These are phyloP conservation scores for Crucibulum parvulum DNA, from an alignment of 1,284 basidiomycete genomes.

Conservation along the genomic window DNA sequence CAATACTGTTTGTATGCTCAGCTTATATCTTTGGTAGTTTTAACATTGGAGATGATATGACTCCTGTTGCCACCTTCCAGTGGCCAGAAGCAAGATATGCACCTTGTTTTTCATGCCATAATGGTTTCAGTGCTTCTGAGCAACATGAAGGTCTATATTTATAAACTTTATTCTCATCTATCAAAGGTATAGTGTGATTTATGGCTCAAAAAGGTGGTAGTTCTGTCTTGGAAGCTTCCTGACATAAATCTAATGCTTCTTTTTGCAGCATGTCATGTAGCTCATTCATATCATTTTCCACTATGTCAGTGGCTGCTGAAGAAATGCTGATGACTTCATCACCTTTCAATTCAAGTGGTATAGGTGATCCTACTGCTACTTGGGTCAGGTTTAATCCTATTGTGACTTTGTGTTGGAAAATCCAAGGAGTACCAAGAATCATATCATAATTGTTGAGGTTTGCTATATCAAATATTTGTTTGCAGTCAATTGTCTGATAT, in stretches of 20 bases:
- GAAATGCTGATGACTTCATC: background rate
- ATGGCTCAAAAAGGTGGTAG: constrained; percentile 34
- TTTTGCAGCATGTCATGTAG: constrained; percentile 10
- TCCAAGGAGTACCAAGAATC: background rate
- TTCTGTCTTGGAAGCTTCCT: constrained; percentile 15
- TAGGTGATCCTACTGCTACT: background rate
- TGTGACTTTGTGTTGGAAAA: background rate
- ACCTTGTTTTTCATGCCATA: constrained; percentile 29
- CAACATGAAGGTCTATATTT: constrained; percentile 27
- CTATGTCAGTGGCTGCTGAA: background rate
- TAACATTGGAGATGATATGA: constrained; percentile 34
- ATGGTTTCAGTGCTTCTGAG: constrained; percentile 22
- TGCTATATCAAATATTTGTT: background rate
- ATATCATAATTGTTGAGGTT: constrained; percentile 1
- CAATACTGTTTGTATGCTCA: background rate
- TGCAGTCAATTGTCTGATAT: background rate
- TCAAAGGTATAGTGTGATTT: constrained; percentile 37
- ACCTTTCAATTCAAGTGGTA: background rate
- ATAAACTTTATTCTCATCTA: constrained; percentile 28
- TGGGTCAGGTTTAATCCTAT: background rate
- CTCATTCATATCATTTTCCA: constrained; percentile 3
- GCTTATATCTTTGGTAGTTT: too few relatives aligned
- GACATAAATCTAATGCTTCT: constrained; percentile 20
- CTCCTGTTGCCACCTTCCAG: constrained; percentile 25
- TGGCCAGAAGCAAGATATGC: constrained; percentile 25